Evolutionary conservation across 345 rosid genomes (phyloP).

Genomic region (Lagerstroemia speciosa): DNA sequence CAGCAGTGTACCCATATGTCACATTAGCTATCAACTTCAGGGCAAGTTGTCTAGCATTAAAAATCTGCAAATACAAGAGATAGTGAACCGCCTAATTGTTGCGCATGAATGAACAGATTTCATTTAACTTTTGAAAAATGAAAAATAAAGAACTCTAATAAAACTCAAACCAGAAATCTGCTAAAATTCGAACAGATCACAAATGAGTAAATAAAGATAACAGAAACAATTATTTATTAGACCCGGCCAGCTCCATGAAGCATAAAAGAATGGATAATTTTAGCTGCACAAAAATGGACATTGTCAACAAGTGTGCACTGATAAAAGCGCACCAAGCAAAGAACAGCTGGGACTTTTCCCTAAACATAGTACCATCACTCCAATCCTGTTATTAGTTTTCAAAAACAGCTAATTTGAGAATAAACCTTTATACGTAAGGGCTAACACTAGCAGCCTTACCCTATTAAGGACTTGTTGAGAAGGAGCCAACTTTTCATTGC

Average conservation of each 20-base stretch:
- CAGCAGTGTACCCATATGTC: conserved; percentile 96
- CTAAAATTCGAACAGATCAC: not conserved
- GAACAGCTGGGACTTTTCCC: not conserved
- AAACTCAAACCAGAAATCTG: not conserved
- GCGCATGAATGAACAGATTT: not conserved
- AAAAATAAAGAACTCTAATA: not conserved
- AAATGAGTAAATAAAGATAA: not conserved
- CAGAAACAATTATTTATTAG: not conserved
- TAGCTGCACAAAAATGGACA: not conserved
- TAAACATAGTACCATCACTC: not conserved
- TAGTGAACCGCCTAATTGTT: conserved; percentile 5
- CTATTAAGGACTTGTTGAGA: conserved; percentile 70
- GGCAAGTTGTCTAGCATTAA: conserved; percentile 96
- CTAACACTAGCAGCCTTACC: conserved; percentile 34
- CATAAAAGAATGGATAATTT: not conserved
- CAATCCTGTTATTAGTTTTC: not conserved
- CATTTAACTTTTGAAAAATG: not conserved
- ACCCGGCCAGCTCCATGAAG: not conserved
- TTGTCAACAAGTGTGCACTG: not conserved
- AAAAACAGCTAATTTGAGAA: not conserved
- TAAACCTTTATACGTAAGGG: not conserved
- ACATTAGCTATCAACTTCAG: conserved; percentile 95
- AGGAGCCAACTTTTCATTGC: conserved; percentile 83
- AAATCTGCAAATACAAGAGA: conserved; percentile 50
- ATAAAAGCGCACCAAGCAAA: not conserved